A percentile compares a stretch with the other conserved stretches of the same genome.
phyloP scores from a whole-genome alignment of 1,284 basidiomycete genomes.

The Pseudozyma tsukubaensis region DNA sequence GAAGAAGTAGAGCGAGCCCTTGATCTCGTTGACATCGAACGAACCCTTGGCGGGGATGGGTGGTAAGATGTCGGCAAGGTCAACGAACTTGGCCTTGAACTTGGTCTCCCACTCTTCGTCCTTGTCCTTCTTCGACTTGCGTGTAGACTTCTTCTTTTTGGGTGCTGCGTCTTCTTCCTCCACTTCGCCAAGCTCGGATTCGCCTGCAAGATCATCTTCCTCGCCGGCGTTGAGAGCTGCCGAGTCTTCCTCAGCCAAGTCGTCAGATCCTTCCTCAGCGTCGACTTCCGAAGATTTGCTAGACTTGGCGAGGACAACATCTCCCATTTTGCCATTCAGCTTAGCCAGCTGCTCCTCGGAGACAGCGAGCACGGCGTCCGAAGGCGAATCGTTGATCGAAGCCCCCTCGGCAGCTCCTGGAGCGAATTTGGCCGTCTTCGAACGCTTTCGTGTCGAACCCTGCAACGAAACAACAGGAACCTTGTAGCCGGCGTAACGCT shows the following conservation, averaged over 20 bases:
- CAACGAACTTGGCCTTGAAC: conserved; percentile 74
- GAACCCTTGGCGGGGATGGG: conserved; percentile 85
- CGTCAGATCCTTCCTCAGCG: conserved; percentile 20
- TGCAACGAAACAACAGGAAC: conserved; percentile 51
- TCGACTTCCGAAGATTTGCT: conserved; percentile 13
- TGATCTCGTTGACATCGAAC: conserved; percentile 86
- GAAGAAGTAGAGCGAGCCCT: conserved; percentile 66
- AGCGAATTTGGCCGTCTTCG: conserved; percentile 10
- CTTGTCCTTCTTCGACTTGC: conserved; percentile 27
- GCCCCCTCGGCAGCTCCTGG: conserved; percentile 5
- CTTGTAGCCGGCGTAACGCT: conserved; percentile 60
- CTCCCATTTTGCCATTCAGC: conserved; percentile 27
- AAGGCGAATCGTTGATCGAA: conserved; percentile 7
- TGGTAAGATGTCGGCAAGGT: conserved; percentile 82
- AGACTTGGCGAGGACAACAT: conserved; percentile 25
- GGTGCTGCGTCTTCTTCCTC: conserved; percentile 3
- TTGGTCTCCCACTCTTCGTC: conserved; percentile 36
- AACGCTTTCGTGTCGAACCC: conserved; percentile 4
- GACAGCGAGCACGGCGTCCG: conserved; percentile 29
- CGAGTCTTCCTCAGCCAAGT: conserved; percentile 17
- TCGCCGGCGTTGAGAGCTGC: conserved; percentile 6
- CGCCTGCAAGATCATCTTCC: conserved; percentile 1
- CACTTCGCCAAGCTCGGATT: conserved; percentile 20
- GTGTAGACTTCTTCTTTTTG: conserved; percentile 10
- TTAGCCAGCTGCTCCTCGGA: conserved; percentile 42